Percentiles rank a stretch among this genome's conserved stretches.
Conservation (phyloP, 345 rosid genomes). For the Leavenworthia alabamica region DNA sequence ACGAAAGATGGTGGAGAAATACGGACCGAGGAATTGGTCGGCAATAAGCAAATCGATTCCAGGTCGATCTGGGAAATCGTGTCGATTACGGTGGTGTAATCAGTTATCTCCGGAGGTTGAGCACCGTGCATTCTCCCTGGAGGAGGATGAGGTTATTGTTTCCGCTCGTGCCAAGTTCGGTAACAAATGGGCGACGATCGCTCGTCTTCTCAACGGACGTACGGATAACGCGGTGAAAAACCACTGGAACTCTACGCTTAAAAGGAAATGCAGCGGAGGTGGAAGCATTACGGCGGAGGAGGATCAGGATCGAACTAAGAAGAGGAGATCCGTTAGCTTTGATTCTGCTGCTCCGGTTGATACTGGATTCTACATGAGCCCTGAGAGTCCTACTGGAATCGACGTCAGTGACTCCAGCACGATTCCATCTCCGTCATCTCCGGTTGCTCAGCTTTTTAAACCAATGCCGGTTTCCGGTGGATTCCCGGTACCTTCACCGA, state of each 20-base stretch:
- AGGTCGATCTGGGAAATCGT: constrained; percentile 91
- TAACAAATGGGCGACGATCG: constrained; percentile 95
- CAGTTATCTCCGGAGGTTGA: constrained; percentile 90
- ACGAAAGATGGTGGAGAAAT: constrained; percentile 52
- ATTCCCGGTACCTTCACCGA: constrained; percentile 19
- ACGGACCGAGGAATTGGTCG: constrained; percentile 93
- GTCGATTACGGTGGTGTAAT: constrained; percentile 91
- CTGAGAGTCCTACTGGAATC: constrained; percentile 58
- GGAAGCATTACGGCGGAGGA: constrained; percentile 19
- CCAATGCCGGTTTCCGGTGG: constrained; percentile 50
- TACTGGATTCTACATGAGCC: constrained; percentile 54
- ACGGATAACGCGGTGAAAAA: constrained; percentile 91
- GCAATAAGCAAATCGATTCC: constrained; percentile 81
- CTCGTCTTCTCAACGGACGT: constrained; percentile 84
- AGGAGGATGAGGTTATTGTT: constrained; percentile 68
- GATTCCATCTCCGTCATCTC: constrained; percentile 33
- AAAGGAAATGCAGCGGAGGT: constrained; percentile 54
- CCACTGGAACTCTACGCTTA: constrained; percentile 94
- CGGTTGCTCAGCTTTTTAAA: constrained; percentile 29
- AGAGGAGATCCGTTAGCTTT: constrained; percentile 56
- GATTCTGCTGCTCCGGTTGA: constrained; percentile 36
- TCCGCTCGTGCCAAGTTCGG: constrained; percentile 74
- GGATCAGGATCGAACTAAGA: constrained; percentile 41
- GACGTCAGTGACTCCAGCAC: constrained; percentile 56
- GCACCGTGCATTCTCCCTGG: constrained; percentile 63